Evolutionary conservation across 192 early-diverging fungal genomes (phyloP), one percentile per base, ranked within the genome.

Genomic region (Diversispora epigaea): DNA sequence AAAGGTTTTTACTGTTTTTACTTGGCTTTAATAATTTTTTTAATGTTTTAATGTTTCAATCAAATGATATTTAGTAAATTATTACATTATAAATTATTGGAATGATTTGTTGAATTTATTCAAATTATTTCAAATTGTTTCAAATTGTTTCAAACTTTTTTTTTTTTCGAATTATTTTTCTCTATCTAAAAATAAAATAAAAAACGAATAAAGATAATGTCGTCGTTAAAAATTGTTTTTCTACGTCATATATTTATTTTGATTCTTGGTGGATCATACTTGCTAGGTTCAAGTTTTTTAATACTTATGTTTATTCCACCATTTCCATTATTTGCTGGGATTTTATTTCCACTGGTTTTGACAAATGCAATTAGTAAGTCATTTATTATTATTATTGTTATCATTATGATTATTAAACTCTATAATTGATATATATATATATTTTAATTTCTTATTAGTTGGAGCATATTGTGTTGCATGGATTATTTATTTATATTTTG

Each of bases 271-370:
- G 22, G 46, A 17, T 71, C 69, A 11, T 57, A 57, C 40, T 8
- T 71, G 14, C 17, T 55, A 57, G 50, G 69, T 41, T 57, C 39
- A 57, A 46, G 12, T 8, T 58, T 71, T 4, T 46, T 71, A 19
- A 57, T n/a, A 21, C 69, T 71, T 17, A 71, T 71, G 69, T 58
- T 71, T 21, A 39, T 71, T 56, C 69, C 69, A 11, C 69, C 69
- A 6, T 71, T 71, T 19, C 22, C 69, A 41, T 41, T 71, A 9
- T 57, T 71, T 71, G 69, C 52, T 1, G 55, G 69, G 40, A 9
- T 71, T n/a, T 71, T 71, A 15, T 22, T 57, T 4, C 69, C 69
- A 9, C 55, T 58, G 9, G 39, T 44, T 9, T 12, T 44, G 5
- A 32, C 5, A 6, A 56, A 54, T 40, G 1, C 6, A 39, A 22